These are phyloP conservation scores for Halteria grandinella DNA, from an alignment of 73 alveolate species.

Conservation along the genomic window DNA sequence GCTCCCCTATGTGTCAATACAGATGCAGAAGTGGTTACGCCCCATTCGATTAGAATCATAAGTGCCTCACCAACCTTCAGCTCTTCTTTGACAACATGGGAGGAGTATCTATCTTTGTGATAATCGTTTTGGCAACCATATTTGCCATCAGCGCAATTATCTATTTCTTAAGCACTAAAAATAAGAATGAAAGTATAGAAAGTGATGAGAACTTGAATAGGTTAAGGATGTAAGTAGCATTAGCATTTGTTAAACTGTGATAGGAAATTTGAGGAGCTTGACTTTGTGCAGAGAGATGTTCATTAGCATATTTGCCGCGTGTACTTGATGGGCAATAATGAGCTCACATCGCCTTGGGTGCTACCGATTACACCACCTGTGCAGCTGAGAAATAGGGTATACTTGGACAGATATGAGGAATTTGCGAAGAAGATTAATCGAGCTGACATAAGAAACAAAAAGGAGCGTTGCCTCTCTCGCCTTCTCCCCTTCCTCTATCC, in stretches of 20 bases:
- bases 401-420: constrained; percentile 27
- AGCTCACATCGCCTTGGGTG: constrained; percentile 34
- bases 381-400: constrained; percentile 19
- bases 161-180: constrained; percentile 32
- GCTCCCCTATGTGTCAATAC: constrained; percentile 61
- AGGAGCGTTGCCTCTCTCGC: constrained; percentile 16
- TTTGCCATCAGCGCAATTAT: constrained; percentile 43
- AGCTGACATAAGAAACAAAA: constrained; percentile 8
- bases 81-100: constrained; percentile 59
- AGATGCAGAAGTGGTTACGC: constrained; percentile 34
- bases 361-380: constrained; percentile 59
- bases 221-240: constrained; percentile 39
- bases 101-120: constrained; percentile 40
- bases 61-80: constrained; percentile 46
- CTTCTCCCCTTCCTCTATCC: constrained; percentile 39
- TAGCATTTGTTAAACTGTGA: background rate
- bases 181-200: constrained; percentile 5
- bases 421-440: constrained; percentile 43
- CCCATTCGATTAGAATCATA: constrained; percentile 22
- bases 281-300: constrained; percentile 56
- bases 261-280: constrained; percentile 52
- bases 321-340: constrained; percentile 56
- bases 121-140: constrained; percentile 34
- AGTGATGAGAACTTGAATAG: background rate
- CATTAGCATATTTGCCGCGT: constrained; percentile 52